Percentiles rank a stretch among this genome's conserved stretches.
phyloP scores from a whole-genome alignment of 140 eudicot genomes.

The Anethum foeniculum region DNA sequence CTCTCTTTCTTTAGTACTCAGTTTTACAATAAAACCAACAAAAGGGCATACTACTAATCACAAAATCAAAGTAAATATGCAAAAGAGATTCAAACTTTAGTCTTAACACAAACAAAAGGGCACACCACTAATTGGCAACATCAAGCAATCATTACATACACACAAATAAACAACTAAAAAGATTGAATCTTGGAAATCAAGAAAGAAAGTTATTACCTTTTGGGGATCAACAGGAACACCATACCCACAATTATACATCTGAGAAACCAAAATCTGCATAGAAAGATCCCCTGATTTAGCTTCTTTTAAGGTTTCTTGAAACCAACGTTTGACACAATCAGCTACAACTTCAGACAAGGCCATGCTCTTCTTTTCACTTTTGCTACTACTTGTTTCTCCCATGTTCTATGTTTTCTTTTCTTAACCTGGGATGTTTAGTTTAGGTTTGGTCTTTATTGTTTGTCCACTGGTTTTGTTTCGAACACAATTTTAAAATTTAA shows the following conservation, averaged over 20 bases:
- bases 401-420: not conserved
- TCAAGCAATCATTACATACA: not conserved
- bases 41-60: not conserved
- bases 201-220: not conserved
- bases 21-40: not conserved
- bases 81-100: not conserved
- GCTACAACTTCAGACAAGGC: not conserved
- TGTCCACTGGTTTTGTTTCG: not conserved
- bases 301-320: slow-evolving; percentile 5
- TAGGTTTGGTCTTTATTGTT: not conserved
- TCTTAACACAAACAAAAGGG: not conserved
- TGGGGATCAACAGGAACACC: slow-evolving; percentile 2
- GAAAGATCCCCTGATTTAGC: slow-evolving; percentile 5
- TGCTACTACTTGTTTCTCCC: not conserved
- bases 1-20: not conserved
- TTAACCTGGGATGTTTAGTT: not conserved
- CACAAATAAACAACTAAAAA: not conserved
- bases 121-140: not conserved
- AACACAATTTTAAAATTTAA: not conserved
- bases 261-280: not conserved
- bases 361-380: not conserved
- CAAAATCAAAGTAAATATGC: not conserved
- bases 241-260: slow-evolving; percentile 2
- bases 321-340: slow-evolving; percentile 5
- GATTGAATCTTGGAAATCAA: not conserved